These are phyloP conservation scores for Neopestalotiopsis clavispora DNA, from an alignment of 2,329 filamentous ascomycete species.

Conservation along the genomic window DNA sequence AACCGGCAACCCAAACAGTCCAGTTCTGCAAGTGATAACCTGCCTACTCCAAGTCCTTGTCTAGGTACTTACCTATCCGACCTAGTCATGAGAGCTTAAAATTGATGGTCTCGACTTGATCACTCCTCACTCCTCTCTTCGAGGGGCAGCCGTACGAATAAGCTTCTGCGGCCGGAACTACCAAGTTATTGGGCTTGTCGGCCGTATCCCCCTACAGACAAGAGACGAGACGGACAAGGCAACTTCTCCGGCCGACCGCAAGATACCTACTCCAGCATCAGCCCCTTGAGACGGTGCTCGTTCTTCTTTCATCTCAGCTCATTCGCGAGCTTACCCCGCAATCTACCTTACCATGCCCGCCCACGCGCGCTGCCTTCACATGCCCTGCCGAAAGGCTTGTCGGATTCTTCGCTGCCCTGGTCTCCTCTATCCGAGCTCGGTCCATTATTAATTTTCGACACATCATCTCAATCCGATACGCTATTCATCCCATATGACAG, in stretches of 20 bases:
- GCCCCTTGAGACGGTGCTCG: slow-evolving; percentile 2
- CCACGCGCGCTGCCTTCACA: not conserved
- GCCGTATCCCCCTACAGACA: not conserved
- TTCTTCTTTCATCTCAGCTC: not conserved
- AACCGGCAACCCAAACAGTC: not conserved
- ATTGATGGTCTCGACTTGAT: not conserved
- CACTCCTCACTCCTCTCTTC: not conserved
- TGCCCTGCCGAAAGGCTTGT: not conserved
- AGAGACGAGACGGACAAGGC: not conserved
- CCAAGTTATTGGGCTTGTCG: not conserved
- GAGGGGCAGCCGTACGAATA: not conserved
- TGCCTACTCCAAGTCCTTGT: not conserved
- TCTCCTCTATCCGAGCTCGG: not conserved
- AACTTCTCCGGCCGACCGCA: not conserved
- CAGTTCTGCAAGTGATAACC: not conserved
- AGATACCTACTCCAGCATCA: not conserved
- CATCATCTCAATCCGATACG: not conserved
- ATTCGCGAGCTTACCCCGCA: not conserved
- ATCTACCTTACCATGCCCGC: not conserved
- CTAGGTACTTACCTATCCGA: not conserved
- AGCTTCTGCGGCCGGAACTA: not conserved
- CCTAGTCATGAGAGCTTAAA: not conserved
- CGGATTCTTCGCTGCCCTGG: not conserved
- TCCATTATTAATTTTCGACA: slow-evolving; percentile 2
- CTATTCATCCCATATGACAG: not conserved